phyloP scores from a whole-genome alignment of 2,329 filamentous ascomycete species.

The Diaporthe velutina region DNA sequence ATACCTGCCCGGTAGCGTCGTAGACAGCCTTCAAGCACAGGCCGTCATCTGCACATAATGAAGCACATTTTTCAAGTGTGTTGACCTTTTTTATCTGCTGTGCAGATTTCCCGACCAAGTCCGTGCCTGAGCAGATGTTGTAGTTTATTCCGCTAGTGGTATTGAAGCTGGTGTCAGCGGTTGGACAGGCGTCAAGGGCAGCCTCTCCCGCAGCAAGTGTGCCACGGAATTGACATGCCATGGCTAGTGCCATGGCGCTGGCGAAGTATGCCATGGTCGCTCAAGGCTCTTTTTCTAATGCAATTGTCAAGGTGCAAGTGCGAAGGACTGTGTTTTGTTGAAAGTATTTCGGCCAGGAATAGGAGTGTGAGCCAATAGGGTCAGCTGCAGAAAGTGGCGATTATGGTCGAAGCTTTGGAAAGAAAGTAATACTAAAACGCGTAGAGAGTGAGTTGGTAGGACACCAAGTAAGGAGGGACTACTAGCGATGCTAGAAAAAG shows the following conservation, averaged over 20 bases:
- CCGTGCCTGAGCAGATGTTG: background rate
- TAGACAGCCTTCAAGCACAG: slow-evolving; percentile 30
- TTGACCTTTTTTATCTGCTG: background rate
- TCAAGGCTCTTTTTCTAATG: background rate
- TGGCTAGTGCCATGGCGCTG: slow-evolving; percentile 5
- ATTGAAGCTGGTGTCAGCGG: background rate
- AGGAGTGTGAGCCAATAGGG: background rate
- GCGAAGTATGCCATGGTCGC: background rate
- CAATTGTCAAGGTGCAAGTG: background rate
- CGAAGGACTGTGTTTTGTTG: background rate
- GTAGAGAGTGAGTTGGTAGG: background rate
- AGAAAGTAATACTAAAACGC: background rate
- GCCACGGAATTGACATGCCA: background rate
- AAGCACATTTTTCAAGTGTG: slow-evolving; percentile 20
- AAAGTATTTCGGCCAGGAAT: fast-evolving
- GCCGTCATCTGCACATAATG: slow-evolving; percentile 6
- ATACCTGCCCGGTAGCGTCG: background rate
- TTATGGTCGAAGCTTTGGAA: background rate
- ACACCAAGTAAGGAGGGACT: background rate
- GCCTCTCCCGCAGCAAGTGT: background rate
- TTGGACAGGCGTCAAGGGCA: slow-evolving; percentile 2
- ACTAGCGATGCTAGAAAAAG: slow-evolving; percentile 11
- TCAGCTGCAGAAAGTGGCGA: no score
- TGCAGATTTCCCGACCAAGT: background rate
- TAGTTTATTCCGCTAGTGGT: slow-evolving; percentile 1